phyloP scores from a whole-genome alignment of 345 rosid genomes.

The Kernera saxatilis region DNA sequence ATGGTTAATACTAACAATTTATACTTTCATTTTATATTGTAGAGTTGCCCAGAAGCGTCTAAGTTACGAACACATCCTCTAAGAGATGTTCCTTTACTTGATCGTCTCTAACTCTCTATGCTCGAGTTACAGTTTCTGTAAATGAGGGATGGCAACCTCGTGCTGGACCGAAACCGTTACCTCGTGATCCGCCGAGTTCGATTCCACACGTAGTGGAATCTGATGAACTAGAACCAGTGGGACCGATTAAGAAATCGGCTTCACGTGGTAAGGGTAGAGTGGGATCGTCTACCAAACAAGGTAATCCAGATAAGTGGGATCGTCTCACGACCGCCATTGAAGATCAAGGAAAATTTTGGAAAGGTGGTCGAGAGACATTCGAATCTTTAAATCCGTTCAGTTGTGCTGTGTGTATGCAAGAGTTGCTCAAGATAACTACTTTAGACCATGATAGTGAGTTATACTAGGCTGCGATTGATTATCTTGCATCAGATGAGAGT shows the following conservation, averaged over 20 bases:
- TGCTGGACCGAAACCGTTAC: background rate
- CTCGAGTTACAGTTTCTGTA: background rate
- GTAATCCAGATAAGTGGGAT: background rate
- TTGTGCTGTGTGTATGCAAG: background rate
- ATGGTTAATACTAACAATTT: background rate
- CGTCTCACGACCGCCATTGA: background rate
- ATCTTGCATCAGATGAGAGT: background rate
- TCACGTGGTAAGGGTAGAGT: background rate
- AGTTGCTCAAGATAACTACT: background rate
- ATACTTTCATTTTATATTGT: background rate
- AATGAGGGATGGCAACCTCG: constrained; percentile 1
- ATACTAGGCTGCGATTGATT: background rate
- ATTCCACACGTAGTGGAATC: background rate
- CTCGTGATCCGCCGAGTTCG: background rate
- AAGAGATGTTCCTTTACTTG: background rate
- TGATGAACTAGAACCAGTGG: background rate
- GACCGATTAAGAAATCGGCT: background rate
- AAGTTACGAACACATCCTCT: background rate
- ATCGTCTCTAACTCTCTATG: background rate
- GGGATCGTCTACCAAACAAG: background rate
- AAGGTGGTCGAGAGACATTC: background rate
- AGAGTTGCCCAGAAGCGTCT: background rate
- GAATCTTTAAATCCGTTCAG: background rate
- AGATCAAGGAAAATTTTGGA: background rate
- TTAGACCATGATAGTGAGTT: background rate